Base-by-base conservation (phyloP, 306 rosid species). In the Vigna reflexopilosa region DNA sequence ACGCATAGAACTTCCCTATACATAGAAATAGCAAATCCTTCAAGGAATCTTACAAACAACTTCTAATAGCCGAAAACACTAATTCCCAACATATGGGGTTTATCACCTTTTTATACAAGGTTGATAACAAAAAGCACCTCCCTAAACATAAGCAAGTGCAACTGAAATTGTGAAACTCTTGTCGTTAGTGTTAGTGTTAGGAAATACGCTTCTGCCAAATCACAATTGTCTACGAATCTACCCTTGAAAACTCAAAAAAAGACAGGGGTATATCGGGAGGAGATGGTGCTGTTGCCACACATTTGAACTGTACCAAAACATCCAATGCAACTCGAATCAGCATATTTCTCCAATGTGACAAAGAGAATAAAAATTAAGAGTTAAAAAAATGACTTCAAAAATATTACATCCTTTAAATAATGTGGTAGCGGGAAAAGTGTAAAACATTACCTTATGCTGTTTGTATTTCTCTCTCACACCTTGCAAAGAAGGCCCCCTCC, bases 381-480 rank as follows among this genome's bases (percentile, higher is more conserved):
- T 38, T 38, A 38, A 40, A 40, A 8, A 1, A 40, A 9, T 40
- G 45, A 40, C 45, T 40, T 40, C 9, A 8, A 40, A 11, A 28
- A 13, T 7, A 57, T 56, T 73, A n/a, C 61, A 38, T 63, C 3
- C 12, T 67, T 68, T 70, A 3, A 44, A n/a, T 26, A 44, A 36
- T 34, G 20, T 40, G 9, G 9, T 4, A 30, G 34, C 38, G 67
- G 2, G 7, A 30, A 59, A 44, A 22, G 5, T 54, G 40, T 28
- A 8, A 50, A 38, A 72, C 10, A 64, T 51, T 82, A 93, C 99
- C 98, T 89, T 93, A 30, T 95, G 99, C 4, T 81, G 88, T 67
- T 89, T 93, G 88, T 95, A 95, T 86, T 93, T 95, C 28, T 85
- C 90, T 80, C 98, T 93, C 51, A 88, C 76, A 47, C 98, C 84